Evolutionary conservation across 257 asterid species (phyloP), one percentile per base, ranked within the genome.

Genomic region (Salvia miltiorrhiza): DNA sequence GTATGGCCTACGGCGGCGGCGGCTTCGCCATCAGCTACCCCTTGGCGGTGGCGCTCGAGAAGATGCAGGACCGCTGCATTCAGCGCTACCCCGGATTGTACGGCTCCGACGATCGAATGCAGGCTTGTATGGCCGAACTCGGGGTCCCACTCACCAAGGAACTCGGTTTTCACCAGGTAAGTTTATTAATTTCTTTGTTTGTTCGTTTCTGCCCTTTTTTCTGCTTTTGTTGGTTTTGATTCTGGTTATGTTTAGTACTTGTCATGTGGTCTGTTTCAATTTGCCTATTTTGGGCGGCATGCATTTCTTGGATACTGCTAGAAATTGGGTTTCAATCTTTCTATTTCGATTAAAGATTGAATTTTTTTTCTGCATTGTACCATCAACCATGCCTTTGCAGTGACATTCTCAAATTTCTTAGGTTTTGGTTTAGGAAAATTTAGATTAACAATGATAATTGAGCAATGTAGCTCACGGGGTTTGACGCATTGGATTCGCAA

Each of bases 1-100:
- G 85, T n/a, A 87, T 87, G 94, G 94, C 94, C 3, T 87, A 83
- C 67, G 90, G 90, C 16, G 94, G 94, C 58, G 94, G 94, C 13
- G 94, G 94, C 12, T 87, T 87, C 30, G 94, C 90, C 45, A 83
- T 87, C 16, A 87, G 94, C 70, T 85, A 77, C 39, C 94, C 94
- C 4, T 66, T 87, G 70, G 94, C 94, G 3, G 76, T 71, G 74
- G 94, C 84, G 6, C 77, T 87, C 13, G 88, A 76, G 83, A 87
- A 78, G 76, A 83, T 85, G 79, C 94, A 87, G 80, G 90, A 84
- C 37, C 58, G 75, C 48, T 87, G 94, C 68, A 85, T 87, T 37
- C 85, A 85, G 66, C 77, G 90, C 48, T 87, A 87, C 49, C 90
- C 90, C 6, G 88, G 94, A 14, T 68, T 87, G 79, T 87, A 87